Percentiles rank a stretch among this genome's conserved stretches.
phyloP scores from a whole-genome alignment of 2,329 filamentous ascomycete species.

The Microdochium nivale region DNA sequence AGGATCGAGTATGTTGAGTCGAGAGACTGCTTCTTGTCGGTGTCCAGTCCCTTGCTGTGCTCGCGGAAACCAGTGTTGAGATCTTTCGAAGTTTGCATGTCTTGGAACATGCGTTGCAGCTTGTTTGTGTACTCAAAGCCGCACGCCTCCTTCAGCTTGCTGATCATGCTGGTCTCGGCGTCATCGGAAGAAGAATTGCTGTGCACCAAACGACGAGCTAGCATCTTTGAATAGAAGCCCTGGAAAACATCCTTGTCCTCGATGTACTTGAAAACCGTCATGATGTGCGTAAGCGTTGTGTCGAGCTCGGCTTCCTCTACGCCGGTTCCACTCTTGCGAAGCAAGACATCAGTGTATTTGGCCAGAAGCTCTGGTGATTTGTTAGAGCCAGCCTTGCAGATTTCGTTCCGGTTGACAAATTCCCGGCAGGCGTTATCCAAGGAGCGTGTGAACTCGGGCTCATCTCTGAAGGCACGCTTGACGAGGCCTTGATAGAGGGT shows the following conservation, averaged over 20 bases:
- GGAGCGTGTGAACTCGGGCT: constrained; percentile 93
- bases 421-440: constrained; percentile 95
- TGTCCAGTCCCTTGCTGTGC: constrained; percentile 55
- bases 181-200: constrained; percentile 94
- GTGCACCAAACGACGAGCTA: constrained; percentile 89
- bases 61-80: constrained; percentile 85
- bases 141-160: constrained; percentile 96
- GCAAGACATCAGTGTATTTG: constrained; percentile 86
- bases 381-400: constrained; percentile 88
- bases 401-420: constrained; percentile 95
- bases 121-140: constrained; percentile 99
- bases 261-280: constrained; percentile 99
- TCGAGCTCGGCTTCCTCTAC: constrained; percentile 93
- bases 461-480: constrained; percentile 85
- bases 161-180: constrained; percentile 98
- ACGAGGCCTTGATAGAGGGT: constrained; percentile 88
- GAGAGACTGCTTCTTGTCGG: constrained; percentile 56
- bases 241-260: constrained; percentile 99
- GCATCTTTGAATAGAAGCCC: constrained; percentile 96
- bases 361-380: constrained; percentile 91
- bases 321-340: constrained; percentile 88
- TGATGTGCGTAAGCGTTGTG: constrained; percentile 80
- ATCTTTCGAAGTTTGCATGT: constrained; percentile 98
- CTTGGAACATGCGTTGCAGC: constrained; percentile 98
- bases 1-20: constrained; percentile 90